Evolutionary conservation across 495 filamentous ascomycete species (phyloP).

Genomic region (Lentithecium fluviatile): DNA sequence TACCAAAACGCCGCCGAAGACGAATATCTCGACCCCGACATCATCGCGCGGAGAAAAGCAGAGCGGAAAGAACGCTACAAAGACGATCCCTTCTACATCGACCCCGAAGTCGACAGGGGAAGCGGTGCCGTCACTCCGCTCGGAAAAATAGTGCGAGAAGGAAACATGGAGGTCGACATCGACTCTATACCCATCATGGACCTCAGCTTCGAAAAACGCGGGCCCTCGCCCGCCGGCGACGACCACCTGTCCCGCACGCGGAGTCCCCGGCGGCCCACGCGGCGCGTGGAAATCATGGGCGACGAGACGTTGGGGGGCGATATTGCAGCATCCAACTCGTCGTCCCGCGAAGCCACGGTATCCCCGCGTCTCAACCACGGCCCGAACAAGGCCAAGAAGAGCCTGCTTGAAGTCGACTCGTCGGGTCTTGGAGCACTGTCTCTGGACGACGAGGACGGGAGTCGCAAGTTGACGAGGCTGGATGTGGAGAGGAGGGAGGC

Average conservation of each 20-base stretch:
- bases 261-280: constrained; percentile 35
- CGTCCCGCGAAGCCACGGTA: constrained; percentile 20
- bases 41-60: constrained; percentile 59
- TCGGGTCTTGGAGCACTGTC: constrained; percentile 69
- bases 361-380: constrained; percentile 37
- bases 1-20: constrained; percentile 64
- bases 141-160: constrained; percentile 65
- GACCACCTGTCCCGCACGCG: constrained; percentile 2
- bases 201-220: constrained; percentile 63
- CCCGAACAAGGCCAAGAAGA: constrained; percentile 50
- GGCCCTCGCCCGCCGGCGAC: constrained; percentile 5
- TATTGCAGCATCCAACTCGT: constrained; percentile 31
- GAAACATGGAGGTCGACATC: constrained; percentile 76
- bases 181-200: constrained; percentile 95
- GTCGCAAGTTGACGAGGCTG: constrained; percentile 31
- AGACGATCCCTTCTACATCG: constrained; percentile 96
- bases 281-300: constrained; percentile 40
- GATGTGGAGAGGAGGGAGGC: constrained; percentile 56
- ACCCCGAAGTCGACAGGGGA: constrained; percentile 46
- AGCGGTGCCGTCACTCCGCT: constrained; percentile 65
- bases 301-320: constrained; percentile 44
- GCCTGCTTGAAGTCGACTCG: constrained; percentile 78
- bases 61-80: constrained; percentile 76
- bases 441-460: constrained; percentile 47
- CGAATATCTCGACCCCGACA: constrained; percentile 62